These are phyloP conservation scores for Calonectria pteridis DNA, from an alignment of 2,329 filamentous ascomycete genomes.

Conservation along the genomic window DNA sequence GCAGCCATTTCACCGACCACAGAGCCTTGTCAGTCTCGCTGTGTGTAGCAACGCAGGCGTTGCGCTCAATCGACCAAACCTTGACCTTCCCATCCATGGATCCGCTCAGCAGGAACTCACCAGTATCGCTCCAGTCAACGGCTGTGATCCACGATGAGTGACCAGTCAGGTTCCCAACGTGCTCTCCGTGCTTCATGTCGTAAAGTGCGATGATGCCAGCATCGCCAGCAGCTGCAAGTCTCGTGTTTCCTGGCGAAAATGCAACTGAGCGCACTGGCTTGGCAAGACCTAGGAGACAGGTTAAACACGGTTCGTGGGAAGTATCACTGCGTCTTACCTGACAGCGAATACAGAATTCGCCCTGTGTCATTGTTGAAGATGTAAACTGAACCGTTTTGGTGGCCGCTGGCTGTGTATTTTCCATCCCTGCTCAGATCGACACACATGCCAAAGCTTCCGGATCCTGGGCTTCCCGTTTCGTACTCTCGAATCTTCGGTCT, in stretches of 20 bases:
- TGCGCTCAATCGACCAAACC: conserved; percentile 91
- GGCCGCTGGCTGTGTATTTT: conserved; percentile 88
- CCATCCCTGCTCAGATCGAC: conserved; percentile 87
- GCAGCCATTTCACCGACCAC: conserved; percentile 88
- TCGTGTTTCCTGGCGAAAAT: conserved; percentile 87
- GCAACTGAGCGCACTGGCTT: conserved; percentile 87
- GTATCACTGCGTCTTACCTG: conserved; percentile 64
- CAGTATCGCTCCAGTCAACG: conserved; percentile 92
- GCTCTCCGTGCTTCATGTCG: conserved; percentile 91
- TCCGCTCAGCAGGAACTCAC: conserved; percentile 90
- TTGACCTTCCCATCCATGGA: conserved; percentile 95
- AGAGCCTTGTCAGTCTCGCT: conserved; percentile 88
- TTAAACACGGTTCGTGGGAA: conserved; percentile 21
- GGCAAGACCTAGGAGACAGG: conserved; percentile 73
- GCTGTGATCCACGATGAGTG: conserved; percentile 91
- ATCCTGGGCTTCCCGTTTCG: conserved; percentile 77
- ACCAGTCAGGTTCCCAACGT: conserved; percentile 85
- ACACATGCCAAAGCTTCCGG: conserved; percentile 90
- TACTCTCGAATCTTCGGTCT: conserved; percentile 81
- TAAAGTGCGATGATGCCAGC: conserved; percentile 91
- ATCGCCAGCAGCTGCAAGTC: conserved; percentile 91
- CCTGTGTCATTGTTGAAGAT: conserved; percentile 95
- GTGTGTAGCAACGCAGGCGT: conserved; percentile 90
- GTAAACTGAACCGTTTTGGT: conserved; percentile 92
- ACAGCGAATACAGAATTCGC: conserved; percentile 85